Evolutionary conservation across 768 basidiomycete species (phyloP).

Genomic region (Macrocybe gigantea): DNA sequence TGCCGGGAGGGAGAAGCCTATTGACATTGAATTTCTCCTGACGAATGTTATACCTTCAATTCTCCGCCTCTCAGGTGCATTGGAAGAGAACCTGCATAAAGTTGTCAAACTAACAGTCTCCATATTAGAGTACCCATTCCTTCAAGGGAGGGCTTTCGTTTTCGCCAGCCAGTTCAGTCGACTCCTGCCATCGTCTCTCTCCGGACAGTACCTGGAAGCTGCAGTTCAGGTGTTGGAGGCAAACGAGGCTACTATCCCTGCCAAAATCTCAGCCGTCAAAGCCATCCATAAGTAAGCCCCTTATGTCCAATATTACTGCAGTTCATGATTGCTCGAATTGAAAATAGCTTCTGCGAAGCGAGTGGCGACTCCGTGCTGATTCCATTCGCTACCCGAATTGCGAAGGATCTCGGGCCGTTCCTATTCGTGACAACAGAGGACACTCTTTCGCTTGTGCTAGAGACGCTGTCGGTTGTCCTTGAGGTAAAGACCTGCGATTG

Average conservation of each 20-base stretch:
- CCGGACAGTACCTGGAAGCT: constrained; percentile 83
- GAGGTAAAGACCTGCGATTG: constrained; percentile 69
- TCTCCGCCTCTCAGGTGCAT: constrained; percentile 63
- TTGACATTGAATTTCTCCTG: constrained; percentile 77
- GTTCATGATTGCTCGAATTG: background rate
- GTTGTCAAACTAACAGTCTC: background rate
- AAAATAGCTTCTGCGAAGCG: constrained; percentile 60
- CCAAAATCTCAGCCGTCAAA: constrained; percentile 92
- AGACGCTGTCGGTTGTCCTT: constrained; percentile 76
- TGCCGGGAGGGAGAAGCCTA: constrained; percentile 53
- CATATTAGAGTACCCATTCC: constrained; percentile 72
- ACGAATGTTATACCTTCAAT: constrained; percentile 74
- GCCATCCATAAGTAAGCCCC: constrained; percentile 83
- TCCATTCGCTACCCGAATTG: constrained; percentile 67
- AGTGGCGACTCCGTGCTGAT: constrained; percentile 54
- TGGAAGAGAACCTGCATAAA: background rate
- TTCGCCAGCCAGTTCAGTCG: constrained; percentile 88
- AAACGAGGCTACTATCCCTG: constrained; percentile 64
- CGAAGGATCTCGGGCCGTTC: constrained; percentile 81
- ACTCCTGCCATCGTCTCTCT: constrained; percentile 63
- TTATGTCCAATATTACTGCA: background rate
- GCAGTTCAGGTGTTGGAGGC: constrained; percentile 83
- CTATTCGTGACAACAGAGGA: constrained; percentile 78
- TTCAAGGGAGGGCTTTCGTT: constrained; percentile 93
- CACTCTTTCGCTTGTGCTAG: constrained; percentile 81